Evolutionary conservation across 2,329 filamentous ascomycete genomes (phyloP).

Genomic region (Penicillium sp.): DNA sequence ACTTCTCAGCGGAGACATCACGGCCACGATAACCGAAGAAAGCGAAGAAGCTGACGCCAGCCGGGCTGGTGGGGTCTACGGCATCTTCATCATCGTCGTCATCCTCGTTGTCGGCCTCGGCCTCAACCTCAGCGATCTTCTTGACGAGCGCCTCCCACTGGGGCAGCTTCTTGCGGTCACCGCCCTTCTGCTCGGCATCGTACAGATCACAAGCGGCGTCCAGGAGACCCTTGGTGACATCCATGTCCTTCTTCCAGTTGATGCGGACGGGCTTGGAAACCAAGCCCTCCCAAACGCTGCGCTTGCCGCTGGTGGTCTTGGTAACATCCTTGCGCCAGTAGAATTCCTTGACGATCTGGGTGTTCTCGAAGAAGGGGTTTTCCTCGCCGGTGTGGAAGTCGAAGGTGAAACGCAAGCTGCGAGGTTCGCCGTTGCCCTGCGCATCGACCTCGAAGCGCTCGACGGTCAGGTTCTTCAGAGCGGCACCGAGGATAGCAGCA

Average conservation of each 20-base stretch:
- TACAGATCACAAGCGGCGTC: conserved; percentile 65
- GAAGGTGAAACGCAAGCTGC: conserved; percentile 70
- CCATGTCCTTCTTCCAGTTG: conserved; percentile 78
- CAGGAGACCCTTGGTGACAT: conserved; percentile 74
- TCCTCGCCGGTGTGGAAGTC: conserved; percentile 57
- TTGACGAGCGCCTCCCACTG: conserved; percentile 50
- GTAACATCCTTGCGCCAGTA: conserved; percentile 63
- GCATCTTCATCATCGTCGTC: conserved; percentile 36
- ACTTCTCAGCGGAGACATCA: conserved; percentile 67
- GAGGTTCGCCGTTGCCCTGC: conserved; percentile 64
- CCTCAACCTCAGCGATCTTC: conserved; percentile 39
- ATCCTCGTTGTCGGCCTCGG: conserved; percentile 33
- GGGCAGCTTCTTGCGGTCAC: conserved; percentile 48
- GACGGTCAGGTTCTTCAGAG: conserved; percentile 64
- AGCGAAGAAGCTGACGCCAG: conserved; percentile 73
- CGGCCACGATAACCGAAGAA: conserved; percentile 77
- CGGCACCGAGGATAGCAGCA: conserved; percentile 59
- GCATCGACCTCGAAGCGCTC: conserved; percentile 68
- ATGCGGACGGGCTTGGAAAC: conserved; percentile 87
- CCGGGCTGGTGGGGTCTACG: conserved; percentile 49
- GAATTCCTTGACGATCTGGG: conserved; percentile 81
- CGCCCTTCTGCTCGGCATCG: conserved; percentile 53
- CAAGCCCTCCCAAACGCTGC: conserved; percentile 64
- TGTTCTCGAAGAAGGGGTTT: conserved; percentile 78
- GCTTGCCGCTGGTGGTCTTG: conserved; percentile 38